A percentile compares a stretch with the other conserved stretches of the same genome.
Conservation (phyloP, 306 rosid species). For the Quercus suber region DNA sequence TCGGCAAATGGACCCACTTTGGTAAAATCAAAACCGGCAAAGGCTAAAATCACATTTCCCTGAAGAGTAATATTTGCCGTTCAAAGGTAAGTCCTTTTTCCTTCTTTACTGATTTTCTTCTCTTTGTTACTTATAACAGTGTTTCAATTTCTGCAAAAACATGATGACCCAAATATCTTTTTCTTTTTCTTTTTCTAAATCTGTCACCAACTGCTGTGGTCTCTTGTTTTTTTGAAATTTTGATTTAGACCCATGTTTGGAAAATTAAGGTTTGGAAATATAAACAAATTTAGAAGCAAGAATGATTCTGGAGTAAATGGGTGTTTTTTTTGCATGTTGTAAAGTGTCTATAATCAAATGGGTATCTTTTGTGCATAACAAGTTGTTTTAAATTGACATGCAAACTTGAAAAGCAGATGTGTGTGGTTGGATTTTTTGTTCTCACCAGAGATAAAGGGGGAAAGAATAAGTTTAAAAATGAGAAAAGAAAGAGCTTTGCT, state of each 20-base stretch:
- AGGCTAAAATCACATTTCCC: background rate
- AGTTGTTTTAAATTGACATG: no score
- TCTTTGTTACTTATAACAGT: background rate
- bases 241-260: background rate
- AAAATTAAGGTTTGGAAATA: background rate
- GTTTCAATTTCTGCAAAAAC: background rate
- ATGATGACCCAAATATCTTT: background rate
- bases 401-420: background rate
- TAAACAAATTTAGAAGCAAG: background rate
- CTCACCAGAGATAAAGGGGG: background rate
- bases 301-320: background rate
- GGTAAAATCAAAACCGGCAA: background rate
- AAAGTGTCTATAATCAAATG: no score
- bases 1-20: background rate
- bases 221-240: background rate
- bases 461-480: no score
- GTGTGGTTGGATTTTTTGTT: background rate
- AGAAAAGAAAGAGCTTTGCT: background rate
- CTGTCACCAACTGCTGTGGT: background rate
- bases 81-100: background rate
- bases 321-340: background rate
- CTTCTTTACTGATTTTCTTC: background rate
- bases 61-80: background rate
- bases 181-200: background rate
- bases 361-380: no score